phyloP scores from a whole-genome alignment of 2,329 filamentous ascomycete species.

The Lasiodiplodia sp. region DNA sequence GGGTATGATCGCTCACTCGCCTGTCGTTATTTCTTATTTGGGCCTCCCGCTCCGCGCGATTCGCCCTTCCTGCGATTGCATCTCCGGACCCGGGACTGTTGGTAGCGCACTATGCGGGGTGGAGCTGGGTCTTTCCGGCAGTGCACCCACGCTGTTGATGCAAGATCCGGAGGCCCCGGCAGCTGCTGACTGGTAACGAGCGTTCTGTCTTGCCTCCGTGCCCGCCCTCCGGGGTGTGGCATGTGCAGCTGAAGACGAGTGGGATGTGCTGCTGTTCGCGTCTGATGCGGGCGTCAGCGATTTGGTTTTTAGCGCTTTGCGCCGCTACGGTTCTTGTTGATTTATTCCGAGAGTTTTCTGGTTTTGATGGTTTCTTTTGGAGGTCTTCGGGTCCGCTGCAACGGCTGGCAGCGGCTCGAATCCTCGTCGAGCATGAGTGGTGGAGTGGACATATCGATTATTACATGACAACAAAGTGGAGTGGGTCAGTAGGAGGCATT shows the following conservation, averaged over 20 bases:
- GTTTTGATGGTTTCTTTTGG: conserved; percentile 15
- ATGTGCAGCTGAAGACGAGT: conserved; percentile 40
- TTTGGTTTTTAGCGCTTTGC: conserved; percentile 45
- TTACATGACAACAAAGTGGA: conserved; percentile 17
- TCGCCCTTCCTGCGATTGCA: conserved; percentile 46
- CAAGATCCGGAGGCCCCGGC: conserved; percentile 34
- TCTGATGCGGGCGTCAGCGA: conserved; percentile 40
- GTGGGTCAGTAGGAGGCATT: conserved; percentile 10
- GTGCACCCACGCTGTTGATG: conserved; percentile 7
- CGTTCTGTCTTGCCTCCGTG: conserved; percentile 48
- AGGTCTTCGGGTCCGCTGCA: conserved; percentile 5
- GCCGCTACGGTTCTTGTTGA: conserved; percentile 45
- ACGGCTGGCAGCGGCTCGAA: conserved; percentile 24
- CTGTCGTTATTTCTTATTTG: conserved; percentile 33
- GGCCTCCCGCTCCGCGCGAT: conserved; percentile 36
- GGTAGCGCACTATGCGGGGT: conserved; percentile 38
- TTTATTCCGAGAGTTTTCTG: conserved; percentile 36
- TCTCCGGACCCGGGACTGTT: conserved; percentile 48
- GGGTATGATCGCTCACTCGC: conserved; percentile 54
- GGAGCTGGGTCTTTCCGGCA: conserved; percentile 32
- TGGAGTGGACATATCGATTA: conserved; percentile 4
- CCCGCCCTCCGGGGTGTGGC: conserved; percentile 15
- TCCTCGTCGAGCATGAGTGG: conserved; percentile 31
- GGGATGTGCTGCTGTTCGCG: conserved; percentile 38
- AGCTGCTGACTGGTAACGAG: conserved; percentile 52